These are phyloP conservation scores for Penicillium atrosanguineum DNA, from an alignment of 495 filamentous ascomycete species.

Conservation along the genomic window DNA sequence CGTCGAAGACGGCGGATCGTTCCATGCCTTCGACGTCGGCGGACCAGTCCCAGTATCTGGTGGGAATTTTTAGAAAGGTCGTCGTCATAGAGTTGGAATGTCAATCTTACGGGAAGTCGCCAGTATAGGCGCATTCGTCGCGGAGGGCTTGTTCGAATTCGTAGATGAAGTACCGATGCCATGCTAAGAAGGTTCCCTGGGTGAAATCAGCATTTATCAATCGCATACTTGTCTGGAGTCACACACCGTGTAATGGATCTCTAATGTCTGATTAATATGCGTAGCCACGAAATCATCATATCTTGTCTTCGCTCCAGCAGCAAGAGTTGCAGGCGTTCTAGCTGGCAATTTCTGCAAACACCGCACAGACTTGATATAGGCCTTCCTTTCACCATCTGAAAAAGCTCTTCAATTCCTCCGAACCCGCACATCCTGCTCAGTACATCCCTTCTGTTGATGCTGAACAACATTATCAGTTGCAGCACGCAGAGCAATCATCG, in stretches of 20 bases:
- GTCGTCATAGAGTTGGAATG: not conserved
- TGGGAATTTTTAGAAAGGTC: not conserved
- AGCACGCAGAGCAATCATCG: not conserved
- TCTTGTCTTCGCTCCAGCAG: constrained; percentile 51
- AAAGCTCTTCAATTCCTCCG: constrained; percentile 48
- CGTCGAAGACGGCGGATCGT: constrained; percentile 63
- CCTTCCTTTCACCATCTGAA: constrained; percentile 43
- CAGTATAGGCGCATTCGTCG: constrained; percentile 69
- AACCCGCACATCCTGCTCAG: constrained; percentile 33
- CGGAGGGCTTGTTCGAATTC: constrained; percentile 65
- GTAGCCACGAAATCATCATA: constrained; percentile 71
- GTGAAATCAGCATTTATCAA: not conserved
- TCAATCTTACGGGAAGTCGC: constrained; percentile 31
- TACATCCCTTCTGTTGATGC: not conserved
- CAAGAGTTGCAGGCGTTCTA: constrained; percentile 36
- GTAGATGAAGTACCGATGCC: constrained; percentile 68
- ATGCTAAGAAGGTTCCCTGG: constrained; percentile 61
- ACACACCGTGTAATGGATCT: constrained; percentile 57
- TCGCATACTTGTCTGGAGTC: too few species aligned
- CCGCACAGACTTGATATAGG: constrained; percentile 61
- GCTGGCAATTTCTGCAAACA: constrained; percentile 57
- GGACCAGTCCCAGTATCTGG: constrained; percentile 65
- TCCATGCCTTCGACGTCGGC: constrained; percentile 46
- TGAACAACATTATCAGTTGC: not conserved
- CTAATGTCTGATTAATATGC: constrained; percentile 62